Evolutionary conservation across 805 yeast genomes (phyloP).

Genomic region (Metschnikowia kofuensis): DNA sequence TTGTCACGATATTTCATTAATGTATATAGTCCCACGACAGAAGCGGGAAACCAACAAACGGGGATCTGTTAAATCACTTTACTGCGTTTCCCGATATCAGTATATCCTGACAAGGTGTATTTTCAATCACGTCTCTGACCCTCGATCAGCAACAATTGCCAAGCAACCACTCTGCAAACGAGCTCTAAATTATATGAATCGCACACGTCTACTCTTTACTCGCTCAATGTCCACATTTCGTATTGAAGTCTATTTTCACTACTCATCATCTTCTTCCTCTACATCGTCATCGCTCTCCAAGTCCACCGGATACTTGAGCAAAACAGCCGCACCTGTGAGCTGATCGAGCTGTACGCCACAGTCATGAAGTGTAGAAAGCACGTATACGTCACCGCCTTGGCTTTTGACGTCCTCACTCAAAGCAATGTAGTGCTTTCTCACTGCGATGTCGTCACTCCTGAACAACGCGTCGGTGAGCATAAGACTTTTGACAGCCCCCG

Average conservation of each 20-base stretch:
- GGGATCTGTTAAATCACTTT: no score
- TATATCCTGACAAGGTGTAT: no score
- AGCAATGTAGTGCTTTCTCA: slow-evolving; percentile 65
- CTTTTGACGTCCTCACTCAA: slow-evolving; percentile 65
- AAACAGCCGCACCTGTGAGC: slow-evolving; percentile 87
- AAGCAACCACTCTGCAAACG: no score
- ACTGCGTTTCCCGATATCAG: no score
- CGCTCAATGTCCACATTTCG: no score
- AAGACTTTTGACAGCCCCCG: slow-evolving; percentile 74
- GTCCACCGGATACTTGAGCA: slow-evolving; percentile 77
- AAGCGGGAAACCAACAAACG: no score
- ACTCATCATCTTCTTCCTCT: slow-evolving; percentile 29
- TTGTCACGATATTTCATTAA: no score
- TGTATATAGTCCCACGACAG: no score
- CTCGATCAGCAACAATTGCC: no score
- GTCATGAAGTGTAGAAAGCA: slow-evolving; percentile 83
- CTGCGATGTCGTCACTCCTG: slow-evolving; percentile 67
- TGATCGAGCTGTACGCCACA: slow-evolving; percentile 87
- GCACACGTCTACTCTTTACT: no score
- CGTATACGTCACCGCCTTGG: slow-evolving; percentile 72
- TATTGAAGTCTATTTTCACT: background rate
- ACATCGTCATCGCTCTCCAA: slow-evolving; percentile 70
- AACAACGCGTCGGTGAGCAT: slow-evolving; percentile 79
- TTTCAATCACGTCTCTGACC: no score
- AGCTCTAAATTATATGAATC: no score